phyloP scores from a whole-genome alignment of 1,284 basidiomycete genomes.

The Sphaerobolus stellatus region DNA sequence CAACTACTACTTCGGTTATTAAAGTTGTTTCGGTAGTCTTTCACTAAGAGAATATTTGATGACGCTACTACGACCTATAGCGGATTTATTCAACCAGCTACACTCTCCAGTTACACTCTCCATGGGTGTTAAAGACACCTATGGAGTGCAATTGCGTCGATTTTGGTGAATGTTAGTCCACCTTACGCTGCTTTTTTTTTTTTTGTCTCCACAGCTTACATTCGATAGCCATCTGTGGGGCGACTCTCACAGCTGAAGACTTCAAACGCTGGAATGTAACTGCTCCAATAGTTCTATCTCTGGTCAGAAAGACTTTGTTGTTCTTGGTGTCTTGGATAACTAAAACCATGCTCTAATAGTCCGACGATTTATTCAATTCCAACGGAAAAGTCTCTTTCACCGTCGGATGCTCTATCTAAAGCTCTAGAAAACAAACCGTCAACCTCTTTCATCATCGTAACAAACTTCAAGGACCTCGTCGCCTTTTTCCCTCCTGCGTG shows the following conservation, averaged over 20 bases:
- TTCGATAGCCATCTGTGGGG: not conserved
- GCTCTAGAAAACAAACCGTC: not conserved
- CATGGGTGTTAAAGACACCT: not conserved
- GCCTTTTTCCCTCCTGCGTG: not conserved
- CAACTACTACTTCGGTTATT: not conserved
- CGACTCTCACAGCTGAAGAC: not conserved
- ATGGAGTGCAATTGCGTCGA: not conserved
- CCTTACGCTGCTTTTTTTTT: not conserved
- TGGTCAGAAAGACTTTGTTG: too few species aligned
- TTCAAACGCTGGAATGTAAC: not conserved
- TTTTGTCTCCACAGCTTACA: not conserved
- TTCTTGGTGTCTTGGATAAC: too few species aligned
- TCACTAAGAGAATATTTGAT: not conserved
- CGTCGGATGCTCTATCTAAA: not conserved
- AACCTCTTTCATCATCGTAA: not conserved
- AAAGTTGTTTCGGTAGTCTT: not conserved
- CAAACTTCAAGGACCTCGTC: not conserved
- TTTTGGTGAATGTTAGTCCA: not conserved
- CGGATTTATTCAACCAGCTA: not conserved
- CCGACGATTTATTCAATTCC: not conserved
- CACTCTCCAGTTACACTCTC: not conserved
- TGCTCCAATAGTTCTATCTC: not conserved
- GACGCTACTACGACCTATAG: not conserved
- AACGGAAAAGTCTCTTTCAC: not conserved
- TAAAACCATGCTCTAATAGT: too few species aligned